Evolutionary conservation across 1,139 yeast genomes (phyloP), one percentile per base, ranked within the genome.

Genomic region (Candida mesenterica): DNA sequence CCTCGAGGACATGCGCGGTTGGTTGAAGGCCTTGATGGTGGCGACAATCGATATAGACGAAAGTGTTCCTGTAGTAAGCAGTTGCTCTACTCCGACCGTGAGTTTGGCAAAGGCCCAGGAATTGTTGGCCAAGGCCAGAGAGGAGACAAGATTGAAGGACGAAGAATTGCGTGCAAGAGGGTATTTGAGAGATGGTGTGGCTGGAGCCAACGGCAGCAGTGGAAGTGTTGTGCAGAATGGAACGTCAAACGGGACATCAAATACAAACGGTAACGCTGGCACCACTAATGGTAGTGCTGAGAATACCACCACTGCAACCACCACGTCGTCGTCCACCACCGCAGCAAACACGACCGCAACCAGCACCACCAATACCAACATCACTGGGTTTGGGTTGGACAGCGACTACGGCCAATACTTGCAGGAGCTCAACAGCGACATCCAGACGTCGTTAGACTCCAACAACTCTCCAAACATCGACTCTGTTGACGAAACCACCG

Each of bases 1-100:
- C 1, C 78, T 74, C 40, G 96, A 88, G 34, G 97, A 90, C 44
- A 85, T 92, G 96, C 74, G 96, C 53, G 78, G 77, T 1, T 92
- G 99, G 99, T 81, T 90, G 77, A 86, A 90, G 39, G 96, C 97
- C 0, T 67, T 92, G 43, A 87, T 90, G 79, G 88, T 92, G 42
- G 95, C 97, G 0, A 92, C 98, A 0, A 94, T 92, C 50, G 99
- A 92, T 57, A 75, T 95, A 36, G 98, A 94, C 61, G 97, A 92
- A 42, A 64, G 87, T 2, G 88, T 86, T 10, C 97, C 98, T 0
- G 94, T 88, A 3, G 84, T 90, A n/a, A 85, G 96, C 43, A 85
- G 97, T 20, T 92, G 96, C 58, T 82, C 84, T 5, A 88, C 97
- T 0, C 97, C 97, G 12, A 92, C 97, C 0, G 92, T 92, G 9